Conservation (phyloP, 208 protist genomes). For the Trypanosoma rangeli region DNA sequence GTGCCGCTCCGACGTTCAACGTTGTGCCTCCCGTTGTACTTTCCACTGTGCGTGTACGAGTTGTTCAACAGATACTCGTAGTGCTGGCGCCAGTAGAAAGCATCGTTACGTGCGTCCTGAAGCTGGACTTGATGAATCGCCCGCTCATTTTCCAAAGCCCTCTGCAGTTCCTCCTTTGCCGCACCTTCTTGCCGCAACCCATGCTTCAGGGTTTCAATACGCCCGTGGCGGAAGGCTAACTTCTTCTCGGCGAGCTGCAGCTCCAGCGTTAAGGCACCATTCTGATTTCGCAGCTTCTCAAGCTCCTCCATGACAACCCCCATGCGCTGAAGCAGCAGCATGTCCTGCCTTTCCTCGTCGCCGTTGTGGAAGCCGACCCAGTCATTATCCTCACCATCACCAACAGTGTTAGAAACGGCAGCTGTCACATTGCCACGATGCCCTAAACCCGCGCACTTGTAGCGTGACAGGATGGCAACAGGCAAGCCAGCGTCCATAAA, state of each 20-base stretch:
- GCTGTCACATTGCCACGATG: neutral
- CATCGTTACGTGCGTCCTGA: slow-evolving; percentile 52
- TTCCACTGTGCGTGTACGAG: neutral
- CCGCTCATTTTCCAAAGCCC: slow-evolving; percentile 49
- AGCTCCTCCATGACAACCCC: slow-evolving; percentile 12
- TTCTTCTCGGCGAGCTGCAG: slow-evolving; percentile 70
- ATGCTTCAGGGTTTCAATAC: slow-evolving; percentile 71
- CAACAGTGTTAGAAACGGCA: neutral
- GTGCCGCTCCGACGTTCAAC: neutral
- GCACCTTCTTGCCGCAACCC: slow-evolving; percentile 59
- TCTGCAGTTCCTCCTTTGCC: slow-evolving; percentile 46
- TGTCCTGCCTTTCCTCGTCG: neutral
- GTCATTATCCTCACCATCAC: neutral
- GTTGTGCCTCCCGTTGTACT: neutral
- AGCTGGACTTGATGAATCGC: slow-evolving; percentile 34
- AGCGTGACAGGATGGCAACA: neutral
- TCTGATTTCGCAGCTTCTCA: slow-evolving; percentile 37
- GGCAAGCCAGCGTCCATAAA: neutral
- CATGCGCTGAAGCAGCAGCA: neutral
- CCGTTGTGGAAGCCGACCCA: neutral
- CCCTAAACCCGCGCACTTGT: neutral
- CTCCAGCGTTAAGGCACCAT: slow-evolving; percentile 43
- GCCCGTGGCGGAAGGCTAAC: slow-evolving; percentile 64
- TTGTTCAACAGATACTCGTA: slow-evolving; percentile 59
- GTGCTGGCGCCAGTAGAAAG: slow-evolving; percentile 59